Evolutionary conservation across 2,329 filamentous ascomycete species (phyloP).

Genomic region (Ceratocystis ficicola): DNA sequence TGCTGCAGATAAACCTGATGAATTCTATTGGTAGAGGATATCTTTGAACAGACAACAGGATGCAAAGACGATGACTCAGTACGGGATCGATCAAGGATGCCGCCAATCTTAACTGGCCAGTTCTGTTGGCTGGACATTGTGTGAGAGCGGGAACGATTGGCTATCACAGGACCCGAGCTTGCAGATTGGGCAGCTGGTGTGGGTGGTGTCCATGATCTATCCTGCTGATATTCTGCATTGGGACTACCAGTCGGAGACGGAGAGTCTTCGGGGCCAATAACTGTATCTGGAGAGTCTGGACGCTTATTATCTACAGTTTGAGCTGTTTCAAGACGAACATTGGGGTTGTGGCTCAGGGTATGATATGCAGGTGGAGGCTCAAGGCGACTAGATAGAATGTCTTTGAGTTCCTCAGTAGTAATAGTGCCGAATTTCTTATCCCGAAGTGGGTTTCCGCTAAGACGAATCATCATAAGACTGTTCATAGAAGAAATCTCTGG

Average conservation of each 20-base stretch:
- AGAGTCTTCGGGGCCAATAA: slow-evolving; percentile 20
- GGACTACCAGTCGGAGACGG: slow-evolving; percentile 16
- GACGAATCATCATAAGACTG: slow-evolving; percentile 56
- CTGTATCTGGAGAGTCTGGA: slow-evolving; percentile 21
- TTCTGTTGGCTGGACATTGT: slow-evolving; percentile 37
- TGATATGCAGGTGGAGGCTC: slow-evolving; percentile 37
- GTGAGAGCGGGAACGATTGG: slow-evolving; percentile 37
- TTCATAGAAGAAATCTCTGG: slow-evolving; percentile 71
- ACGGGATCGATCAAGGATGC: slow-evolving; percentile 57
- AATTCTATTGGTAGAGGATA: slow-evolving; percentile 41
- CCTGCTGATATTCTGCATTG: background rate
- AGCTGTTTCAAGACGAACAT: background rate
- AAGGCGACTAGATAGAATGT: slow-evolving; percentile 53
- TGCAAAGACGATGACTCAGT: slow-evolving; percentile 51
- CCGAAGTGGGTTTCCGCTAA: slow-evolving; percentile 80
- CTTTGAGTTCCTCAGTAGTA: slow-evolving; percentile 69
- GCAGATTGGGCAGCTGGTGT: background rate
- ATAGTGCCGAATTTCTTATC: slow-evolving; percentile 79
- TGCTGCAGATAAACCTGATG: slow-evolving; percentile 58
- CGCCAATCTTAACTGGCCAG: slow-evolving; percentile 47
- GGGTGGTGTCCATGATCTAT: background rate
- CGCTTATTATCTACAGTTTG: slow-evolving; percentile 10
- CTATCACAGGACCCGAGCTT: slow-evolving; percentile 27
- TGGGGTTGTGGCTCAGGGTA: slow-evolving; percentile 13
- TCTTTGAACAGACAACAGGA: slow-evolving; percentile 43